Evolutionary conservation across 2,329 filamentous ascomycete genomes (phyloP).

Genomic region (Xylariaceae sp.): DNA sequence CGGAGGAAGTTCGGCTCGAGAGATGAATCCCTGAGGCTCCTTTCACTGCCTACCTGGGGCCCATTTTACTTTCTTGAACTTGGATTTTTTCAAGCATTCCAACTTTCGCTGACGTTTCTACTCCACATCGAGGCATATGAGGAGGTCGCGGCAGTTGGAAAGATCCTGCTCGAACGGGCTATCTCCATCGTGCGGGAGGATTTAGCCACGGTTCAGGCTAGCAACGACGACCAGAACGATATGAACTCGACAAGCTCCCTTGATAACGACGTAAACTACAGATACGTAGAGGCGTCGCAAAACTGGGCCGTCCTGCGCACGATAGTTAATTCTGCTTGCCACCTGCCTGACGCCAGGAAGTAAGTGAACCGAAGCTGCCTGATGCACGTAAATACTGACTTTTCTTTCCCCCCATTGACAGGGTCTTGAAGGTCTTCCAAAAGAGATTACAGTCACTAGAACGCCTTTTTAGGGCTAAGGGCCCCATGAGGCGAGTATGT

Average conservation of each 20-base stretch:
- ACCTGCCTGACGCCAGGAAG: conserved; percentile 1
- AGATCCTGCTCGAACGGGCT: conserved; percentile 21
- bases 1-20: conserved; percentile 17
- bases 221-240: not conserved
- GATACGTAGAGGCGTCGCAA: conserved; percentile 1
- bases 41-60: conserved; percentile 18
- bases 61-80: conserved; percentile 22
- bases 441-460: conserved; percentile 4
- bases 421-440: not conserved
- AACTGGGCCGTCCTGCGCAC: conserved; percentile 4
- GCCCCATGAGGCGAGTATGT: not conserved
- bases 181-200: conserved; percentile 14
- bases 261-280: not conserved
- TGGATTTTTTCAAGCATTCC: conserved; percentile 20
- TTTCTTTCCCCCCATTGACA: not conserved
- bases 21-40: conserved; percentile 17
- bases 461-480: not conserved
- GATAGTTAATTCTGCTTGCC: not conserved
- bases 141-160: conserved; percentile 18
- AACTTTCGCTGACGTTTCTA: conserved; percentile 18
- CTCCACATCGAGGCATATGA: conserved; percentile 16
- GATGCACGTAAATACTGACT: conserved; percentile 1
- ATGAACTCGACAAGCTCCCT: not conserved
- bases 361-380: not conserved
- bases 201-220: conserved; percentile 7